Base-by-base conservation (phyloP, 2,329 filamentous ascomycete species). In the Neonectria faginata region DNA sequence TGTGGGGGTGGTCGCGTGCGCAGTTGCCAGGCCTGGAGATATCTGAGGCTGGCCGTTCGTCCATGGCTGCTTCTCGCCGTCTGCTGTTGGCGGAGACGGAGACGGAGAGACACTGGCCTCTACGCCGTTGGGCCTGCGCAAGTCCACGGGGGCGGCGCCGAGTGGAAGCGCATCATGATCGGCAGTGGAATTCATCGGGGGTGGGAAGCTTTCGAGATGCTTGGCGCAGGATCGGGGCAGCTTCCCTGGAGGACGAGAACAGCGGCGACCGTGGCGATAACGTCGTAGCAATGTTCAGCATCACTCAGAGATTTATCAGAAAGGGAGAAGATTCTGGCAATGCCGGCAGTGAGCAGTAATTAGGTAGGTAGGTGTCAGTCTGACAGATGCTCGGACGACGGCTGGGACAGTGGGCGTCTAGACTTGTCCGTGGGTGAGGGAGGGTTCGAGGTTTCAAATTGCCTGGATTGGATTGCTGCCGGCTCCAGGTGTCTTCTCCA, bases 101-200 rank as follows among this genome's bases (percentile, higher is more conserved):
- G 55, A 48, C 8, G 64, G 60, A 39, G 55, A 54, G 42, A 58
- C 56, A 44, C 66, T 73, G 27, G 65, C 60, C 47, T 63, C 63
- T 52, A 57, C 51, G 14, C 25, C 48, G 42, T 69, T 62, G 16
- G 58, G 41, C 33, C 65, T 64, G 12, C 59, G 57, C 42, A 58
- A 51, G 52, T 62, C 64, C 52, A 53, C 33, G 33, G 61, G 25
- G 16, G 58, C 58, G 53, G 64, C 67, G 62, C 69, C 67, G 55
- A 55, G 62, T 31, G 59, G 66, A 56, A 63, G 67, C 67, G 71
- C 67, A 69, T 74, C 68, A 36, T 69, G 67, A 39, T 67, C 54
- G 61, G 57, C 60, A 58, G 69, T 65, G 65, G 70, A 67, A 73
- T 62, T 71, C 74, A 76, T 76, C 54, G 70, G 59, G 68, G 72